These are phyloP conservation scores for Coniochaeta hoffmannii DNA, from an alignment of 2,329 filamentous ascomycete genomes.

Conservation along the genomic window DNA sequence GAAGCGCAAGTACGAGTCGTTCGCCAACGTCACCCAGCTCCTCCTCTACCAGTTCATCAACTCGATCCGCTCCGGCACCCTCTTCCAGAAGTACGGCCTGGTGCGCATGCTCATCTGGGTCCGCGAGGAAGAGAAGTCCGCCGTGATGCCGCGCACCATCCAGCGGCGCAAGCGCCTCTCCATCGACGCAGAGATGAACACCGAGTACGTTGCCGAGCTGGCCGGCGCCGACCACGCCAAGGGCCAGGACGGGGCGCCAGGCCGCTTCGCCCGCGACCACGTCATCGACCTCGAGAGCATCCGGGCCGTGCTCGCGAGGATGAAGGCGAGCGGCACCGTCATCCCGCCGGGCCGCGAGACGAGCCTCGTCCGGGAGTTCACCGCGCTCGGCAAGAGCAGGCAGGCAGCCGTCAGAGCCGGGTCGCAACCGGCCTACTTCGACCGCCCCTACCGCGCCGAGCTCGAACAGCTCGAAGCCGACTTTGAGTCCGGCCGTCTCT, in stretches of 20 bases:
- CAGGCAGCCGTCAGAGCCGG: conserved; percentile 10
- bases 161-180: conserved; percentile 47
- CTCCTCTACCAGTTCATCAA: conserved; percentile 55
- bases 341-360: conserved; percentile 40
- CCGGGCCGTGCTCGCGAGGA: conserved; percentile 31
- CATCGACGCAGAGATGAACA: conserved; percentile 53
- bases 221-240: conserved; percentile 13
- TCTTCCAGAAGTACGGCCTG: conserved; percentile 69
- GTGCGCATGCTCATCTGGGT: conserved; percentile 75
- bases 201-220: conserved; percentile 52
- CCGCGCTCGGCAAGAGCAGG: conserved; percentile 11
- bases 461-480: conserved; percentile 30
- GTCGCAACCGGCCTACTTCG: conserved; percentile 17
- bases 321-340: conserved; percentile 32
- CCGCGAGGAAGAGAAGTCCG: conserved; percentile 49
- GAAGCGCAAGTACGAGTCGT: conserved; percentile 39
- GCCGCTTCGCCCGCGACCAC: conserved; percentile 32
- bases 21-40: conserved; percentile 49
- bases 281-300: conserved; percentile 40
- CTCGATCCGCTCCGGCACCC: conserved; percentile 46
- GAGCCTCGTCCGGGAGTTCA: conserved; percentile 15
- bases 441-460: conserved; percentile 34
- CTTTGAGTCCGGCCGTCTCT: conserved; percentile 9
- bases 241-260: conserved; percentile 5
- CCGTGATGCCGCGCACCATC: conserved; percentile 53